These are phyloP conservation scores for Xylaria scruposa DNA, from an alignment of 495 filamentous ascomycete species.

Conservation along the genomic window DNA sequence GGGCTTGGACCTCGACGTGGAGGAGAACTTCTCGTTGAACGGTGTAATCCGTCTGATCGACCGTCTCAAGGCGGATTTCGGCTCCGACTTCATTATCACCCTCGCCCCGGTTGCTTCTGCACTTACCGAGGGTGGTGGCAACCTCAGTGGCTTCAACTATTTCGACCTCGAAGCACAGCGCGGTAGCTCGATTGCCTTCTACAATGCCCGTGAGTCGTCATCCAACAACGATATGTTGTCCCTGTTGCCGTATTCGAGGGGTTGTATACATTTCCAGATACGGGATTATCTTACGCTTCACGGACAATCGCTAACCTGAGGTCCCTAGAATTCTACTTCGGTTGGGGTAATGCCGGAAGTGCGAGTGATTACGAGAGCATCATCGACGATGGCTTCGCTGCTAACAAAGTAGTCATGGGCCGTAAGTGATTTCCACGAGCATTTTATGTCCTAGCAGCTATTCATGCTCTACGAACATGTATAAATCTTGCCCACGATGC, in stretches of 20 bases:
- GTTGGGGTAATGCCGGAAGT: conserved; percentile 69
- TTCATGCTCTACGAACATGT: not conserved
- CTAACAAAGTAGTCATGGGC: conserved; percentile 71
- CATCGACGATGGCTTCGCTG: conserved; percentile 67
- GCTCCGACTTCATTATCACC: conserved; percentile 73
- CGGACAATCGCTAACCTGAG: conserved; percentile 3
- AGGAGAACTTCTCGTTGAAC: conserved; percentile 75
- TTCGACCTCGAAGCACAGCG: conserved; percentile 69
- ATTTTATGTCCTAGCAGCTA: not conserved
- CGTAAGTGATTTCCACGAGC: conserved; percentile 21
- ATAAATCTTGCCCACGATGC: not conserved
- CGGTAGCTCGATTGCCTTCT: conserved; percentile 74
- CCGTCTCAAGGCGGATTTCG: conserved; percentile 75
- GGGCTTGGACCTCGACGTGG: conserved; percentile 84
- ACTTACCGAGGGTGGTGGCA: conserved; percentile 57
- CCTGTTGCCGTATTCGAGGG: not conserved
- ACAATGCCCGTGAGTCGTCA: conserved; percentile 58
- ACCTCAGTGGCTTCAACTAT: conserved; percentile 81
- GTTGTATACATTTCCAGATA: not conserved
- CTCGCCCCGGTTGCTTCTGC: conserved; percentile 82
- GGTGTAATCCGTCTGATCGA: conserved; percentile 78
- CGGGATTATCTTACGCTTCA: not conserved
- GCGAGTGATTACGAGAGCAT: conserved; percentile 69
- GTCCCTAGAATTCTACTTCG: conserved; percentile 78
- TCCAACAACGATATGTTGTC: not conserved